Conservation (phyloP, 352 stramenopile species). For the Globisporangium parvum region DNA sequence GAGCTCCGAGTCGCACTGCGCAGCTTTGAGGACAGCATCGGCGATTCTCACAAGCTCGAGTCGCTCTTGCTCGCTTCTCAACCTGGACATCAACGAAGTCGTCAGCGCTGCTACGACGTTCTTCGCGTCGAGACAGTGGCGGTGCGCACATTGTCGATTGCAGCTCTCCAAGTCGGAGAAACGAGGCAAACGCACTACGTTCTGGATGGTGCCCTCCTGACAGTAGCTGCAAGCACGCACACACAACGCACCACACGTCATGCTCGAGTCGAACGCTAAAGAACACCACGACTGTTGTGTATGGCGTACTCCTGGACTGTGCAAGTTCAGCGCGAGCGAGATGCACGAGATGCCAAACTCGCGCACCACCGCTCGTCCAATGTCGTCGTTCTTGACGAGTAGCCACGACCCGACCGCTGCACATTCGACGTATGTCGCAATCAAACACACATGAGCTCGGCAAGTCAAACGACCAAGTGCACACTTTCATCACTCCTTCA, state of each 20-base stretch:
- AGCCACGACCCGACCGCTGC: constrained; percentile 14
- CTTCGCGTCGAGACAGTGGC: background rate
- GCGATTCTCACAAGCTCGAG: background rate
- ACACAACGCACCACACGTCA: background rate
- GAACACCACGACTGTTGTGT: background rate
- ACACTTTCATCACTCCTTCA: too few species aligned
- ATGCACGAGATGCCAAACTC: constrained; percentile 15
- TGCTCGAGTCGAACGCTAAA: background rate
- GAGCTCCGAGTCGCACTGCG: background rate
- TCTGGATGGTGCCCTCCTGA: constrained; percentile 4
- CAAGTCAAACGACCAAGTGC: background rate
- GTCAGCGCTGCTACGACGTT: background rate
- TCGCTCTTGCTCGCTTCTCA: background rate
- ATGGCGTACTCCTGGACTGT: constrained; percentile 13
- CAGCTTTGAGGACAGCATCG: background rate
- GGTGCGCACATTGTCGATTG: background rate
- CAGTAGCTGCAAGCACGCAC: constrained; percentile 4
- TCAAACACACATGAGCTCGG: background rate
- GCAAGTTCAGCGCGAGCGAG: constrained; percentile 14
- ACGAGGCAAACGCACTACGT: background rate
- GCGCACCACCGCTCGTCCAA: constrained; percentile 11
- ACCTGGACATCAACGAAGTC: background rate
- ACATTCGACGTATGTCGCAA: background rate
- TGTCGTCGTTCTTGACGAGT: constrained; percentile 11
- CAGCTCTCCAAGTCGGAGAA: background rate